Evolutionary conservation across 345 rosid genomes (phyloP), one percentile per base, ranked within the genome.

Genomic region (Draba incana): DNA sequence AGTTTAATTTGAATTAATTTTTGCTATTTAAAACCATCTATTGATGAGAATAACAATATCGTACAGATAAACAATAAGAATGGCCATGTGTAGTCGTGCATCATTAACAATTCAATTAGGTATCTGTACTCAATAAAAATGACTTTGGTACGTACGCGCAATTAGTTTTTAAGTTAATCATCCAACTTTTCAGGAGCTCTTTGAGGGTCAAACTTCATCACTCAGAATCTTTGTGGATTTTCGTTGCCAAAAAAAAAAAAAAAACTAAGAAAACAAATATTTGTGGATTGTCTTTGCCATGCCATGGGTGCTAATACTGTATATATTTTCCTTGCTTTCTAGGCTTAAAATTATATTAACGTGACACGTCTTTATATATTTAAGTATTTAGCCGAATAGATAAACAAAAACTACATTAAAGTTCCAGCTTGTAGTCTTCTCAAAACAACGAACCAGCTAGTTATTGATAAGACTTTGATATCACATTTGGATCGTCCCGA

Each of bases 101-200:
- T 44, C 44, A 3, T 54, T 66, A 53, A 42, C 24, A 43, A 14
- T 41, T 51, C 43, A 15, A 28, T 30, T 42, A 43, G 62, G 23
- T 43, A 30, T 31, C 35, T 35, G 10, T 8, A 43, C 33, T 44
- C 50, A 66, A 43, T 44, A 66, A 66, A 43, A 66, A 43, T 43
- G 11, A 56, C 63, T 31, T 38, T 49, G 72, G 64, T 43, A 35
- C 30, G 64, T 42, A 33, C 31, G 57, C 41, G 15, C 47, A 51
- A 51, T 35, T 41, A 53, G 23, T 43, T 52, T 51, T 51, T 54
- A 51, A 70, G 47, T 52, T 52, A 51, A 39, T 69, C 44, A 20
- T 52, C 75, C 68, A 61, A 62, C 54, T 39, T 70, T 70, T 61
- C 46, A 25, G 68, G 75, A 50, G 46, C 61, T 70, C 60, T 11